phyloP scores from a whole-genome alignment of 805 yeast genomes.

The Debaryomyces maramus region DNA sequence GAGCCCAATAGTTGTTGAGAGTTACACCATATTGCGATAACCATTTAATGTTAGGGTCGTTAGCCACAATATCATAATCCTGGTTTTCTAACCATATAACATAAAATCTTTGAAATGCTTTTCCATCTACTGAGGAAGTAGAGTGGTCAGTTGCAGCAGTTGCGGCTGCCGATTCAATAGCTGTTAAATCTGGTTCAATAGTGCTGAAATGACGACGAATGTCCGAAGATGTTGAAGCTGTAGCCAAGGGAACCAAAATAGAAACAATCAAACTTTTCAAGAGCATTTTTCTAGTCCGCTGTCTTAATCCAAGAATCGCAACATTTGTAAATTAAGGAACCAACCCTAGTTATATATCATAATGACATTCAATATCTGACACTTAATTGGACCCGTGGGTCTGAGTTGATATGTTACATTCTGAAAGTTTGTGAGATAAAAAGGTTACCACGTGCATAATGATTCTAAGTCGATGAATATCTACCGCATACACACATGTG shows the following conservation, averaged over 20 bases:
- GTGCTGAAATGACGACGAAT: slow-evolving; percentile 10
- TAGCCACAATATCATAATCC: slow-evolving; percentile 50
- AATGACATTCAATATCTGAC: too few relatives aligned
- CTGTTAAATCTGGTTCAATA: slow-evolving; percentile 29
- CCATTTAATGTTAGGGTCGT: slow-evolving; percentile 42
- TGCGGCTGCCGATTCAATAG: slow-evolving; percentile 32
- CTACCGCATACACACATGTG: too few relatives aligned
- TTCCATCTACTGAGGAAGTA: slow-evolving; percentile 39
- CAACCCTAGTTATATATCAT: too few relatives aligned
- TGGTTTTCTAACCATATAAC: slow-evolving; percentile 55
- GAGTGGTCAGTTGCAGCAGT: slow-evolving; percentile 28
- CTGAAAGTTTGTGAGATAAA: too few relatives aligned
- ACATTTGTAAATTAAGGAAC: too few relatives aligned
- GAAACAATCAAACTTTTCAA: not conserved
- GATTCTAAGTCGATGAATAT: too few relatives aligned
- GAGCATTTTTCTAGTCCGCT: too few relatives aligned
- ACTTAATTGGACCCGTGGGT: too few relatives aligned
- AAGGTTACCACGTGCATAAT: too few relatives aligned
- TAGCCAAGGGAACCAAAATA: not conserved
- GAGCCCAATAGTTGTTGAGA: slow-evolving; percentile 51
- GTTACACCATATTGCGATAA: slow-evolving; percentile 46
- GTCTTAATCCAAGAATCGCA: too few relatives aligned
- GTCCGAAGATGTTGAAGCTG: not conserved
- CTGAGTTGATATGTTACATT: too few relatives aligned
- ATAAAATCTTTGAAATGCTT: slow-evolving; percentile 39